Base-by-base conservation (phyloP, 176 grass and related monocot genomes). In the Carex littledalei region DNA sequence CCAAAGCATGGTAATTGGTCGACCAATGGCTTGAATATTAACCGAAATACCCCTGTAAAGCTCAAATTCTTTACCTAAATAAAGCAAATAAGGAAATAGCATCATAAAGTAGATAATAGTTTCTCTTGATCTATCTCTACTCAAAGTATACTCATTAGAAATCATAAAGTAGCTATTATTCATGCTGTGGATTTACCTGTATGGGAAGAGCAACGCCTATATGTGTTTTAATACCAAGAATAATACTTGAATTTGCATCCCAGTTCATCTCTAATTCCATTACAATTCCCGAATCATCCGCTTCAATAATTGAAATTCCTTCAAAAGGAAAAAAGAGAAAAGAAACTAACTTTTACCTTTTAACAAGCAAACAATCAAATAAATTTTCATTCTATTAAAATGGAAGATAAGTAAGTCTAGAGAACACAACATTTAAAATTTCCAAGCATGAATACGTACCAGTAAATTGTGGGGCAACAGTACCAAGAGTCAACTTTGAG, bases 201-300 rank as follows among this genome's bases (percentile, higher is more conserved):
- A 95, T 92, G 72, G 96, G 96, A 89, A 98, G 88, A 81, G 87
- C 85, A n/a, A 95, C 88, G 7, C 96, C 96, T 70, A 98, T 80
- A 86, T 79, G 88, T 89, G 96, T 98, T 90, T 89, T 94, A 90
- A 98, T 62, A 89, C 92, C 96, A 85, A 98, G 90, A 76, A 95
- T 69, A 73, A 98, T 94, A 81, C 67, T 98, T 92, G 93, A 87
- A 92, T 98, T 95, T 77, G 91, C 96, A 89, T 98, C 96, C 96
- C 91, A 98, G 58, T 95, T 94, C 91, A 98, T 87, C 81, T 95
- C 96, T 70, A 98, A 34, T 86, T 98, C 93, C 93, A 98, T 94
- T 43, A 91, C 80, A 24, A 98, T 94, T 62, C 96, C 96, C 63
- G 91, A 92, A 72, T 85, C 87, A 81, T 88, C 84, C 84, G 84